Conservation (phyloP, 2,329 filamentous ascomycete species). For the Monosporascus sp. region DNA sequence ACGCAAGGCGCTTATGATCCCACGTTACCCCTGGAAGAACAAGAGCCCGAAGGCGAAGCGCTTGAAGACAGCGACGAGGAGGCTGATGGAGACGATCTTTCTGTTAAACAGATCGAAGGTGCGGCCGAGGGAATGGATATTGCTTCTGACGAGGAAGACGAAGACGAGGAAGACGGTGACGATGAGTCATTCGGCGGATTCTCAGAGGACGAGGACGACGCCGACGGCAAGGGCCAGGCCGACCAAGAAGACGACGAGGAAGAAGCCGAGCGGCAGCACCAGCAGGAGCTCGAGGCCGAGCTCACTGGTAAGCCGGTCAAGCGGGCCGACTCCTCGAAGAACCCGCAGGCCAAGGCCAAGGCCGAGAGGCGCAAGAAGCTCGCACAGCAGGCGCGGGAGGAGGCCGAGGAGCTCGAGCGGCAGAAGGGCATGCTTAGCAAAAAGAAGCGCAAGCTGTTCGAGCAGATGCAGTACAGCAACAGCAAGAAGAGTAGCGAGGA, state of each 20-base stretch:
- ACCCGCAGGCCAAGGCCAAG: conserved; percentile 57
- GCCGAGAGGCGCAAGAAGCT: conserved; percentile 66
- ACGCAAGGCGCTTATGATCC: conserved; percentile 89
- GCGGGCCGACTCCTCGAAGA: conserved; percentile 35
- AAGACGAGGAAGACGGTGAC: conserved; percentile 38
- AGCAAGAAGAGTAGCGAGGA: conserved; percentile 89
- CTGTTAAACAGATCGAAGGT: conserved; percentile 35
- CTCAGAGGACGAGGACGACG: conserved; percentile 43
- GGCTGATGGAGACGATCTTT: conserved; percentile 39
- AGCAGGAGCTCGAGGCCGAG: conserved; percentile 90
- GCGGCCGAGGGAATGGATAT: conserved; percentile 46
- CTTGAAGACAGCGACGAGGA: conserved; percentile 60
- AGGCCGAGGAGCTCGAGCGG: conserved; percentile 83
- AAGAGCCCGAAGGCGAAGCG: conserved; percentile 82
- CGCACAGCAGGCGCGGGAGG: conserved; percentile 64
- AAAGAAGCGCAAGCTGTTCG: conserved; percentile 94
- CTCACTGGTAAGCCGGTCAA: conserved; percentile 63
- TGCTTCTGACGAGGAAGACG: conserved; percentile 41
- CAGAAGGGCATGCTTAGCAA: conserved; percentile 98
- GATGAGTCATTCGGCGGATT: conserved; percentile 44
- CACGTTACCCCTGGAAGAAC: conserved; percentile 75
- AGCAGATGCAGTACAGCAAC: conserved; percentile 96
- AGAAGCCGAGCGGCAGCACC: conserved; percentile 65
- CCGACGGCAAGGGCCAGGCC: conserved; percentile 30
- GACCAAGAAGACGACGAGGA: conserved; percentile 40